phyloP scores from a whole-genome alignment of 75 land plant genomes.

The Cryptomeria japonica region DNA sequence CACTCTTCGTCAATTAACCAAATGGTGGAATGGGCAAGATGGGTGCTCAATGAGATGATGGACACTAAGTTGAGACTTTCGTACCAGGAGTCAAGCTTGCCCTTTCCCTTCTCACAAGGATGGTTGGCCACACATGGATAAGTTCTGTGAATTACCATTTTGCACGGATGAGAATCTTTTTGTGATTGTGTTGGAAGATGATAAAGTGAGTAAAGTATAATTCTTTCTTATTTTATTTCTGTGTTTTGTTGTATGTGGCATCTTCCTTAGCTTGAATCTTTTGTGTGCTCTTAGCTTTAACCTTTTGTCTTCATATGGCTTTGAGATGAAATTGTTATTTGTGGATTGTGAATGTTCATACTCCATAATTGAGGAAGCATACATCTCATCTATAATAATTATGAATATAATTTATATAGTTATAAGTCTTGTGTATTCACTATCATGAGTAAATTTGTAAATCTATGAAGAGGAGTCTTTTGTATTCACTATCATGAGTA shows the following conservation, averaged over 20 bases:
- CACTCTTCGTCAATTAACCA: conserved; percentile 76
- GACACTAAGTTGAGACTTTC: conserved; percentile 53
- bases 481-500: no score
- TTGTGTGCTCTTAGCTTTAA: background rate
- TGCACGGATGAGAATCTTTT: conserved; percentile 71
- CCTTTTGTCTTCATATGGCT: background rate
- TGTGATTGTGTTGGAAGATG: conserved; percentile 78
- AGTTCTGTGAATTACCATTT: conserved; percentile 24
- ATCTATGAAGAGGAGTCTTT: no score
- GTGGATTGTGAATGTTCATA: no score
- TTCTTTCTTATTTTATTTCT: background rate
- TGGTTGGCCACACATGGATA: conserved; percentile 56
- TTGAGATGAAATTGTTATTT: background rate
- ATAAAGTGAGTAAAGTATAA: conserved; percentile 45
- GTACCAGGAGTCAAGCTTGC: conserved; percentile 57
- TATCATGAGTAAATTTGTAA: no score
- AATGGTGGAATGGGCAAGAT: conserved; percentile 97
- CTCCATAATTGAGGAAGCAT: no score
- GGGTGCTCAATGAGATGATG: conserved; percentile 82
- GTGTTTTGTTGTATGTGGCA: background rate
- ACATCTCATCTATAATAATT: no score
- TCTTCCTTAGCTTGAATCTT: background rate
- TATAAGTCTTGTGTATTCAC: no score
- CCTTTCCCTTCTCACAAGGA: conserved; percentile 75
- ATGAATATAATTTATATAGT: no score